A percentile compares a stretch with the other conserved stretches of the same genome.
These are phyloP conservation scores for Syzygium malaccense DNA, from an alignment of 441 rosid species.

Conservation along the genomic window DNA sequence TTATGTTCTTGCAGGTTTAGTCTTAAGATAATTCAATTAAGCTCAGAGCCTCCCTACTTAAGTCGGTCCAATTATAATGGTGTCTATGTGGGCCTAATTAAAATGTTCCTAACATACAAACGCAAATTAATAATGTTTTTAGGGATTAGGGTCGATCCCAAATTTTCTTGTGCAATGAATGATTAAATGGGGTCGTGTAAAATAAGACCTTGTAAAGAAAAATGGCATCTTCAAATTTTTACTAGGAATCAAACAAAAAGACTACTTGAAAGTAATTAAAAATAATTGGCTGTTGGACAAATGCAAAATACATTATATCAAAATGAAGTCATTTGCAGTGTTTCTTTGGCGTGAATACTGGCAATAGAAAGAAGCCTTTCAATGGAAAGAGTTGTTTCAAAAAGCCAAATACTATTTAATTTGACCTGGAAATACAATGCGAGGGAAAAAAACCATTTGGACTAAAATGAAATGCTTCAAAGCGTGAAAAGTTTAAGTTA, in stretches of 20 bases:
- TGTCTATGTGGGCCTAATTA: no score
- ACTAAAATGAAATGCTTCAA: not conserved
- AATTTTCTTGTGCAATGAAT: no score
- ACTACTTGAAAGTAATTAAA: not conserved
- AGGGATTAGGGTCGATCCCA: no score
- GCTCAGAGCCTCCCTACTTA: not conserved
- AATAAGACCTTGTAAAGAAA: no score
- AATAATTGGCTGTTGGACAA: not conserved
- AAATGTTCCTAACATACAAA: no score
- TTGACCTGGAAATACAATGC: not conserved
- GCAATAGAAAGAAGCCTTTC: not conserved
- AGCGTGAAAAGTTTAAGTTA: no score
- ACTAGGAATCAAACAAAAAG: not conserved
- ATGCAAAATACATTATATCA: not conserved
- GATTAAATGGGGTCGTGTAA: no score
- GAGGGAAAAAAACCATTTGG: not conserved
- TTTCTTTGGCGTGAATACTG: not conserved
- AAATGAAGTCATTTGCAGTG: not conserved
- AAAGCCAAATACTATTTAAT: no score
- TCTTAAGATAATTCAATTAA: not conserved
- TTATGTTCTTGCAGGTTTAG: not conserved
- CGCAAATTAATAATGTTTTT: no score
- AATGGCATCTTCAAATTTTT: no score
- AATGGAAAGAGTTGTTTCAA: not conserved
- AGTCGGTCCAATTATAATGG: not conserved